Conservation (phyloP, 306 rosid species). For the Mimosa pudica region DNA sequence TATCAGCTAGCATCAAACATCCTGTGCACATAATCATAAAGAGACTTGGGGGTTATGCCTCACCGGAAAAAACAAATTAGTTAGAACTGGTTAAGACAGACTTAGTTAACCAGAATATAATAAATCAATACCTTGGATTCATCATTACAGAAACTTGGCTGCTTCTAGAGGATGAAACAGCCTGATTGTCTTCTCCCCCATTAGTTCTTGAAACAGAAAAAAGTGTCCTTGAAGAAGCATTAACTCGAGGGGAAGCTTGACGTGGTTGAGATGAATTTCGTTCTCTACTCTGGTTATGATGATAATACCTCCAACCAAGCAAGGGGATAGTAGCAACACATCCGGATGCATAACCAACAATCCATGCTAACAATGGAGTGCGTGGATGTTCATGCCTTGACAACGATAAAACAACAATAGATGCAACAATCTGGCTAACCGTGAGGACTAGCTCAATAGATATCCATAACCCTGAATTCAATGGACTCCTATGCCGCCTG, state of each 20-base stretch:
- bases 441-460: slow-evolving; percentile 83
- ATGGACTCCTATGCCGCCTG: slow-evolving; percentile 82
- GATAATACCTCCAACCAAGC: slow-evolving; percentile 89
- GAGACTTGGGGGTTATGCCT: not conserved
- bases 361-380: slow-evolving; percentile 86
- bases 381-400: slow-evolving; percentile 80
- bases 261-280: slow-evolving; percentile 69
- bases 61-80: not conserved
- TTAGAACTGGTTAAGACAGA: slow-evolving; percentile 2
- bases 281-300: slow-evolving; percentile 70
- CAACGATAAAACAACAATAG: slow-evolving; percentile 74
- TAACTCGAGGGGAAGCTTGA: slow-evolving; percentile 76
- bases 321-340: slow-evolving; percentile 92
- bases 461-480: slow-evolving; percentile 93
- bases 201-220: slow-evolving; percentile 65
- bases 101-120: slow-evolving; percentile 32
- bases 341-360: slow-evolving; percentile 89
- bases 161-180: slow-evolving; percentile 53
- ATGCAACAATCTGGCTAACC: slow-evolving; percentile 82
- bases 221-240: slow-evolving; percentile 63
- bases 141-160: slow-evolving; percentile 51
- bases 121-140: slow-evolving; percentile 67
- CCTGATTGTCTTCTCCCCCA: slow-evolving; percentile 68
- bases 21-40: slow-evolving; percentile 2
- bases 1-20: slow-evolving; percentile 22